Base-by-base conservation (phyloP, 192 early-diverging fungal species). In the Geranomyces variabilis region DNA sequence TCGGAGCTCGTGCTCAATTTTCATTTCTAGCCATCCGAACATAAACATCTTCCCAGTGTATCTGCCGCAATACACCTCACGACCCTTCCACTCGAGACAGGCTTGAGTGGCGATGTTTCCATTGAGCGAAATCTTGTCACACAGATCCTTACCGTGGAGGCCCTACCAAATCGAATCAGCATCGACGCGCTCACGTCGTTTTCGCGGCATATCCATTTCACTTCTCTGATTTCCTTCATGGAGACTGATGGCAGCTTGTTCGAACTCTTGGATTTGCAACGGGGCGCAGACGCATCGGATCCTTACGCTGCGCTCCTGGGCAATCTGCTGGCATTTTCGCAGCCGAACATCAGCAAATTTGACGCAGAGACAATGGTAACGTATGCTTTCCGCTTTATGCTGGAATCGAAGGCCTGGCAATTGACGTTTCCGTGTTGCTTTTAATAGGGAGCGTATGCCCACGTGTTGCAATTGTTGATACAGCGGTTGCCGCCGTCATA, bases 121-220 rank as follows among this genome's bases (percentile, higher is more conserved):
- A 26, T 29, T 4, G 3, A 61, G 0, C 28, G 76, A 34, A 43
- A 71, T 29, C 82, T 88, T n/a, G 68, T 78, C 21, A 74, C 33
- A 14, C 41, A 85, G 33, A 81, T 90, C 49, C 57, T 90, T 26
- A 78, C 85, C n/a, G 71, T 90, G 7, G 78, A 83, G 24, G 33
- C 75, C 21, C 49, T 90, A 1, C 71, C 79, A 1, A 77, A 84
- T 63, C 69, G 79, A 12, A 77, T 88, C 44, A 76, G 77, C 8
- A 74, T 78, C 21, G 78, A 79, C 26, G 57, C 65, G 0, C 60
- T 86, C n/a, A 61, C 66, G 19, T 31, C 59, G 41, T 70, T 86
- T 41, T 74, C 77, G 0, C 67, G 69, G 30, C 56, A 59, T 15
- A 62, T 89, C 19, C 77, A 79, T 2, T 76, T 87, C 33, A 75